phyloP scores from a whole-genome alignment of 306 rosid genomes.

The Gastrolobium bilobum region DNA sequence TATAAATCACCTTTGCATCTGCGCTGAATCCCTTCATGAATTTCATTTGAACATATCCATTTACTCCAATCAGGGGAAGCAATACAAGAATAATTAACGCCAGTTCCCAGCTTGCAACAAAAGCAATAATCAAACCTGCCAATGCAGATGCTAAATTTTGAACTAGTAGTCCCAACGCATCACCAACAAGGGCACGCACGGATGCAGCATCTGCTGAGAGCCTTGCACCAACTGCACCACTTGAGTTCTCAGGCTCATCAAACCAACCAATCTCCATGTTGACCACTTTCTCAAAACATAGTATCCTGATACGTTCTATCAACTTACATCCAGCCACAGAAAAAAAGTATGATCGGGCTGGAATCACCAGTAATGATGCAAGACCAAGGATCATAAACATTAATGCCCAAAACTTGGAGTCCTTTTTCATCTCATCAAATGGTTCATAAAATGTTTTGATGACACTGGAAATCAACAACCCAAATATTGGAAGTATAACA shows the following conservation, averaged over 20 bases:
- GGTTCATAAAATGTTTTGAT: conserved; percentile 78
- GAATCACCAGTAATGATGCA: conserved; percentile 58
- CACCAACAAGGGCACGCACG: conserved; percentile 84
- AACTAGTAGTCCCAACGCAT: conserved; percentile 70
- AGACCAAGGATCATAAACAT: conserved; percentile 69
- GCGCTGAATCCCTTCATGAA: conserved; percentile 89
- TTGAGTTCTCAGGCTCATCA: conserved; percentile 83
- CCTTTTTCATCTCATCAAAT: conserved; percentile 63
- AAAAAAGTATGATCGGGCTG: conserved; percentile 70
- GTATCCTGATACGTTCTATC: conserved; percentile 72
- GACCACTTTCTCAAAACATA: conserved; percentile 82
- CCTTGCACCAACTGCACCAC: conserved; percentile 84
- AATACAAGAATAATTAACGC: conserved; percentile 71
- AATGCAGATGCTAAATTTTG: conserved; percentile 66
- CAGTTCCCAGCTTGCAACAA: conserved; percentile 73
- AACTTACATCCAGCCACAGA: conserved; percentile 82
- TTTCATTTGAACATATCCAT: conserved; percentile 74
- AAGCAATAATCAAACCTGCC: conserved; percentile 84
- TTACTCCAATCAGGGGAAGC: conserved; percentile 73
- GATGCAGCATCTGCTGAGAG: conserved; percentile 88
- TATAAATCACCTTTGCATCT: conserved; percentile 76
- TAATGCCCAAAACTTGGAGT: conserved; percentile 78
- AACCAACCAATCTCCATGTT: conserved; percentile 90
- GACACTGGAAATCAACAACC: conserved; percentile 66
- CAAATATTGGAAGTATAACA: conserved; percentile 70